phyloP scores from a whole-genome alignment of 208 protist species.

The Trichomonas vaginalis region DNA sequence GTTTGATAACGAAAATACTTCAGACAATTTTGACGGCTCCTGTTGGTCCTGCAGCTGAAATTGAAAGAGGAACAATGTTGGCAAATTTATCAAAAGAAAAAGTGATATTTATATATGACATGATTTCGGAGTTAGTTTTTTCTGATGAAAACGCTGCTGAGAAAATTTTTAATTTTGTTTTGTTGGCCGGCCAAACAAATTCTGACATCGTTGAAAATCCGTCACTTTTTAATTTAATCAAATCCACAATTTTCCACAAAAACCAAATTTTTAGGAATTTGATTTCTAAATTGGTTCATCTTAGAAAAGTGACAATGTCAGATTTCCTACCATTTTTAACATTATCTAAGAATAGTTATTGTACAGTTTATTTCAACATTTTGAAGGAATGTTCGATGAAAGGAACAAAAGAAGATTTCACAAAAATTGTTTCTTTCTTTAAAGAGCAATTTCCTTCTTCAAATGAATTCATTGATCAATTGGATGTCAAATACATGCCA shows the following conservation, averaged over 20 bases:
- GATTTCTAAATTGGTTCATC: not conserved
- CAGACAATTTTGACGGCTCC: not conserved
- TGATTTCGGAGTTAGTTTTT: not conserved
- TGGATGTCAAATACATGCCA: not conserved
- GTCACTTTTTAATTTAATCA: not conserved
- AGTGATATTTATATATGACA: not conserved
- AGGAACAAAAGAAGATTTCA: not conserved
- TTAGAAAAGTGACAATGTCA: not conserved
- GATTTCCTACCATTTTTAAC: not conserved
- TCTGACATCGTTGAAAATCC: not conserved
- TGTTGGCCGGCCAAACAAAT: not conserved
- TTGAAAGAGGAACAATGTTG: not conserved
- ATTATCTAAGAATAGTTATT: not conserved
- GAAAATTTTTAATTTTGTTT: not conserved
- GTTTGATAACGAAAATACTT: not conserved
- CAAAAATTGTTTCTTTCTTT: not conserved
- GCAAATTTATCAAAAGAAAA: not conserved
- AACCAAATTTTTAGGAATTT: not conserved
- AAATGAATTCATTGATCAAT: not conserved
- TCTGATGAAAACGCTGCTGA: not conserved
- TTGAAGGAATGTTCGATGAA: not conserved
- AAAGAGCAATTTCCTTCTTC: not conserved
- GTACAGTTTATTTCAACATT: not conserved
- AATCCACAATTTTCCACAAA: not conserved
- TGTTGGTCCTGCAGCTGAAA: not conserved